These are phyloP conservation scores for Chloris gayana DNA, from an alignment of 176 grass and related monocot species.

Conservation along the genomic window DNA sequence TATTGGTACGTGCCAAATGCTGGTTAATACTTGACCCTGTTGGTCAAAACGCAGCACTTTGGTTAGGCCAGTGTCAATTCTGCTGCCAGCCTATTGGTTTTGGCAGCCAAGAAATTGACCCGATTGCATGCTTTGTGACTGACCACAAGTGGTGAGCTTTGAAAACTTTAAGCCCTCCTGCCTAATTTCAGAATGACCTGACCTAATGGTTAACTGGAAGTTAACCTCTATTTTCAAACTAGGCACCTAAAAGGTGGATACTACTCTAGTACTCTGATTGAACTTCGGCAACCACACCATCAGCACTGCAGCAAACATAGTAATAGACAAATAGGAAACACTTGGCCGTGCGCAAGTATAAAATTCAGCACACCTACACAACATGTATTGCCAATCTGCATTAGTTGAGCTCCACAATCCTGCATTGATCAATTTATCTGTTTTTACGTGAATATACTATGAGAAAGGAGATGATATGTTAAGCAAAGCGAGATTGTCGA, in stretches of 20 bases:
- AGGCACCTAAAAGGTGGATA: constrained; percentile 35
- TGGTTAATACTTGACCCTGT: not conserved
- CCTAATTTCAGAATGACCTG: constrained; percentile 50
- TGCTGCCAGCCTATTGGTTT: constrained; percentile 13
- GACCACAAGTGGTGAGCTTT: not conserved
- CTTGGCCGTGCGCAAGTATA: constrained; percentile 18
- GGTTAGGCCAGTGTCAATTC: constrained; percentile 42
- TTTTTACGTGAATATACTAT: constrained; percentile 6
- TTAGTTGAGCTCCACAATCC: constrained; percentile 38
- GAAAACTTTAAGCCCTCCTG: constrained; percentile 42
- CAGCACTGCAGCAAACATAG: constrained; percentile 8
- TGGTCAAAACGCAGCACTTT: constrained; percentile 45
- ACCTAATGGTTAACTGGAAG: constrained; percentile 33
- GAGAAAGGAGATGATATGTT: not conserved
- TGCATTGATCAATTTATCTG: constrained; percentile 25
- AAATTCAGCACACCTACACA: not conserved
- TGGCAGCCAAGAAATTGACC: constrained; percentile 13
- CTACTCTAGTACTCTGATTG: constrained; percentile 38
- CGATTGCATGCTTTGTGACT: not conserved
- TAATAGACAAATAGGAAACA: constrained; percentile 14
- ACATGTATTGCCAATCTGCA: constrained; percentile 32
- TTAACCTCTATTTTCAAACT: constrained; percentile 36
- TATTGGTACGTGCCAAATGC: not conserved
- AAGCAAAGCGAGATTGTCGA: not conserved
- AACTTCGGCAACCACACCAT: constrained; percentile 43